A percentile compares a stretch with the other conserved stretches of the same genome.
These are phyloP conservation scores for Triglochin maritima DNA, from an alignment of 106 monocot genomes.

Conservation along the genomic window DNA sequence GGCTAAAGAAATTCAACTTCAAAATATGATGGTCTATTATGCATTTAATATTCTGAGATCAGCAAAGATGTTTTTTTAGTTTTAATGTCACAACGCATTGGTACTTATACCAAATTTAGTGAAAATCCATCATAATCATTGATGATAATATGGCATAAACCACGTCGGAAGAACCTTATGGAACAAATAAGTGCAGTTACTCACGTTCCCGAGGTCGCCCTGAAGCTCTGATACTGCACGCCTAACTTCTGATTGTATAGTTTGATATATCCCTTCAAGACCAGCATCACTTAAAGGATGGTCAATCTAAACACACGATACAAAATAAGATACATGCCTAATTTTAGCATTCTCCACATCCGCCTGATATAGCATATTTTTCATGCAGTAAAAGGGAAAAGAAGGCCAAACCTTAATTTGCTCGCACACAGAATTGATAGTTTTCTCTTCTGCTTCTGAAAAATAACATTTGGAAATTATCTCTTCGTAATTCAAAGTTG, in stretches of 20 bases:
- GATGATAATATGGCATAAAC: too few species aligned
- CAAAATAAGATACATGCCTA: neutral
- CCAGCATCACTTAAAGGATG: slow-evolving; percentile 19
- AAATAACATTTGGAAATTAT: slow-evolving; percentile 24
- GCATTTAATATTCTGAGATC: neutral
- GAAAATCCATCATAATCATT: too few species aligned
- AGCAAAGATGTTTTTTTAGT: neutral
- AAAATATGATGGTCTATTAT: neutral
- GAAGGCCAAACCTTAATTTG: slow-evolving; percentile 1
- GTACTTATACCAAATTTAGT: neutral
- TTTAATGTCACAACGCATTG: neutral
- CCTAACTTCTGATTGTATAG: slow-evolving; percentile 34
- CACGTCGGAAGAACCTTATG: neutral
- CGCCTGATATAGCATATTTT: neutral
- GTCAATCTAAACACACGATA: slow-evolving; percentile 19
- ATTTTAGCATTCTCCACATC: neutral
- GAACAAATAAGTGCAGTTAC: neutral
- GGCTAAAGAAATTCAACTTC: neutral
- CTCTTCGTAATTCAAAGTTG: slow-evolving; percentile 24
- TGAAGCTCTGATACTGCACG: slow-evolving; percentile 34
- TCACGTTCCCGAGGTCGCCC: slow-evolving; percentile 41
- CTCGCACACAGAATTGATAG: slow-evolving; percentile 6
- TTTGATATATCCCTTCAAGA: slow-evolving; percentile 28
- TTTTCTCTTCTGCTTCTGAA: slow-evolving; percentile 24
- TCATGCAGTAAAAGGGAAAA: neutral